Conservation (phyloP, 768 basidiomycete species). For the Psilocybe tampanensis region DNA sequence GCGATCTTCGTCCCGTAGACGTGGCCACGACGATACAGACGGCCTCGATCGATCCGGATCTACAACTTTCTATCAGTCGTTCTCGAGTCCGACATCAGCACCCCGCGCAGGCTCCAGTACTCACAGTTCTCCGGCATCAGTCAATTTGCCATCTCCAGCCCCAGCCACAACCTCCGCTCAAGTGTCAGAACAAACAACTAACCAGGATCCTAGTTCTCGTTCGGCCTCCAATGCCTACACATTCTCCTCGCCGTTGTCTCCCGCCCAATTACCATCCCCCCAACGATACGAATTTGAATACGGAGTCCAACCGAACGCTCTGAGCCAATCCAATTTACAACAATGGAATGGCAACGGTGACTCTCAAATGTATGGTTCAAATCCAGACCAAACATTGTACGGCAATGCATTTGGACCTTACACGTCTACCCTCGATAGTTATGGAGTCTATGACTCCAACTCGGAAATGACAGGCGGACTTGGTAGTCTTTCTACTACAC, state of each 20-base stretch:
- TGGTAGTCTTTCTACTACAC: constrained; percentile 54
- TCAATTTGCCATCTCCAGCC: constrained; percentile 70
- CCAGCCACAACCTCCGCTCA: constrained; percentile 54
- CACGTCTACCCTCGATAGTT: constrained; percentile 42
- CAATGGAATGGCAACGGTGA: constrained; percentile 48
- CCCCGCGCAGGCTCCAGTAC: constrained; percentile 50
- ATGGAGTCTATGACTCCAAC: constrained; percentile 39
- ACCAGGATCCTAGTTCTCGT: constrained; percentile 54
- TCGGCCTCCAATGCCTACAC: constrained; percentile 46
- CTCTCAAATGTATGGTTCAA: constrained; percentile 32
- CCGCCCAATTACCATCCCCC: constrained; percentile 53
- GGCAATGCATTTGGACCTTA: constrained; percentile 46
- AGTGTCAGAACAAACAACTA: constrained; percentile 12
- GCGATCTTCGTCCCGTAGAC: constrained; percentile 74
- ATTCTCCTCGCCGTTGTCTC: constrained; percentile 52
- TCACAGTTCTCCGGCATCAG: constrained; percentile 78
- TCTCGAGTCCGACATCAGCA: constrained; percentile 52
- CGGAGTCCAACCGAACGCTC: constrained; percentile 39
- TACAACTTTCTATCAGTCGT: constrained; percentile 53
- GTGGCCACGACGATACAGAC: constrained; percentile 69
- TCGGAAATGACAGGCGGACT: constrained; percentile 39
- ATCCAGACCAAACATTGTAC: constrained; percentile 46
- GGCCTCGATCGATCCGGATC: constrained; percentile 43
- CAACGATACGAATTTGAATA: constrained; percentile 62
- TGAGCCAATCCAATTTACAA: constrained; percentile 38